These are phyloP conservation scores for Mortierella claussenii DNA, from an alignment of 192 early-diverging fungal species.

Conservation along the genomic window DNA sequence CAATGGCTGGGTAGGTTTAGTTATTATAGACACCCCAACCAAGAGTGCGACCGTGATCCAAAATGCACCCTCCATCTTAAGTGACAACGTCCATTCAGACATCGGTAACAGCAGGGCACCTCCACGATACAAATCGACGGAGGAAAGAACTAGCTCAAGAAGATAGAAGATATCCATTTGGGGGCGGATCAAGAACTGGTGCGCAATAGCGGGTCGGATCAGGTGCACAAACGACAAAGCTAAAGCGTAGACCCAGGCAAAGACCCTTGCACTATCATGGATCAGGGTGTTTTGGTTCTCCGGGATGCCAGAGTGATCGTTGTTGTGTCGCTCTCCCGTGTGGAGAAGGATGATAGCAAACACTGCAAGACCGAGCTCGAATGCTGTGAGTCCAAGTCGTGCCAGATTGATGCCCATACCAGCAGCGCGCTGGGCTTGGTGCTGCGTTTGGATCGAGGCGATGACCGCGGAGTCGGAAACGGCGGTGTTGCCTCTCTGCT, in stretches of 20 bases:
- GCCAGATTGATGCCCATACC: conserved; percentile 16
- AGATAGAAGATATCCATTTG: conserved; percentile 35
- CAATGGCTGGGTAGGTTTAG: conserved; percentile 7
- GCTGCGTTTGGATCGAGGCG: conserved; percentile 9
- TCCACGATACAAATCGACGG: not conserved
- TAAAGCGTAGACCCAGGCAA: conserved; percentile 28
- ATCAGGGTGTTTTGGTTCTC: conserved; percentile 1
- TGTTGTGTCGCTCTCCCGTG: not conserved
- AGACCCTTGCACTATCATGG: not conserved
- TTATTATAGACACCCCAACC: conserved; percentile 9
- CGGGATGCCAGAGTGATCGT: no score
- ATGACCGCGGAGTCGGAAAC: not conserved
- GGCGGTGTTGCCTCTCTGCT: not conserved
- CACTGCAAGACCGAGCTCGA: conserved; percentile 24
- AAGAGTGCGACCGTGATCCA: conserved; percentile 16
- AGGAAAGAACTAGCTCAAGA: conserved; percentile 10
- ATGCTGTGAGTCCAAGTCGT: conserved; percentile 15
- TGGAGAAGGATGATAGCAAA: conserved; percentile 7
- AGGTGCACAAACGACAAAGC: conserved; percentile 14
- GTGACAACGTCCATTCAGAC: conserved; percentile 21
- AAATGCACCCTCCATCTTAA: conserved; percentile 13
- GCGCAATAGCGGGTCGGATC: conserved; percentile 9
- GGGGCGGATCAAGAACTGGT: conserved; percentile 30
- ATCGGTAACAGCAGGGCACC: conserved; percentile 15
- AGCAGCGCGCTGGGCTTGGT: conserved; percentile 21